Evolutionary conservation across 345 rosid species (phyloP).

Genomic region (Odontarrhena argentea): DNA sequence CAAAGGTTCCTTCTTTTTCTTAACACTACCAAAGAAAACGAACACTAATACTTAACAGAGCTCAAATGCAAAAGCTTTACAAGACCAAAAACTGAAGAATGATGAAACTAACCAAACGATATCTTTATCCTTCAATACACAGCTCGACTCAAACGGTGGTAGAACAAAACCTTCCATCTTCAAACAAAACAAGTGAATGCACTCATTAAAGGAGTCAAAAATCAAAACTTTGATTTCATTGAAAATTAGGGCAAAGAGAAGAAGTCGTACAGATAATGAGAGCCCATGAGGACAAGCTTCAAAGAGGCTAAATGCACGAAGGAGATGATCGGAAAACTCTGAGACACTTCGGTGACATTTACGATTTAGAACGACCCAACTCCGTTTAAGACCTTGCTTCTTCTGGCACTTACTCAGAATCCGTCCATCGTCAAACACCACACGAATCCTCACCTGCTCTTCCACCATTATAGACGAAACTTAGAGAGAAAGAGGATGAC

Average conservation of each 20-base stretch:
- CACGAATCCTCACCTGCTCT: slow-evolving; percentile 66
- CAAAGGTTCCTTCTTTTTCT: slow-evolving; percentile 48
- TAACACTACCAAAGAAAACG: slow-evolving; percentile 53
- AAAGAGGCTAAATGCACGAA: slow-evolving; percentile 56
- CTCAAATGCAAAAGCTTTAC: background rate
- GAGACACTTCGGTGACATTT: slow-evolving; percentile 59
- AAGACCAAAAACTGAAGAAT: background rate
- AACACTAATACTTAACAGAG: background rate
- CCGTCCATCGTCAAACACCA: slow-evolving; percentile 54
- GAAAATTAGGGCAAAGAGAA: slow-evolving; percentile 29
- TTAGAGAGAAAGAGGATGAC: slow-evolving; percentile 8
- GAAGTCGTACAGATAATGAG: slow-evolving; percentile 59
- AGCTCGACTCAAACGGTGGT: slow-evolving; percentile 81
- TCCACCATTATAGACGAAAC: slow-evolving; percentile 37
- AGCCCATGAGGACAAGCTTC: slow-evolving; percentile 73
- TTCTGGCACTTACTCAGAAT: slow-evolving; percentile 59
- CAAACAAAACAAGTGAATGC: slow-evolving; percentile 26
- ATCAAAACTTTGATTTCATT: background rate
- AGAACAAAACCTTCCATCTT: slow-evolving; percentile 95
- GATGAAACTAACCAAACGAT: slow-evolving; percentile 59
- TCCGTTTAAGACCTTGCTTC: slow-evolving; percentile 58
- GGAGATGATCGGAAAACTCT: slow-evolving; percentile 64
- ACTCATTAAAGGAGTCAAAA: slow-evolving; percentile 30
- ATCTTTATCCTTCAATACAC: slow-evolving; percentile 77
- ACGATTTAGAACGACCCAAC: slow-evolving; percentile 86